A percentile compares a stretch with the other conserved stretches of the same genome.
Evolutionary conservation across 177 flowering plant species (phyloP).

Genomic region (Vitis hybrid): DNA sequence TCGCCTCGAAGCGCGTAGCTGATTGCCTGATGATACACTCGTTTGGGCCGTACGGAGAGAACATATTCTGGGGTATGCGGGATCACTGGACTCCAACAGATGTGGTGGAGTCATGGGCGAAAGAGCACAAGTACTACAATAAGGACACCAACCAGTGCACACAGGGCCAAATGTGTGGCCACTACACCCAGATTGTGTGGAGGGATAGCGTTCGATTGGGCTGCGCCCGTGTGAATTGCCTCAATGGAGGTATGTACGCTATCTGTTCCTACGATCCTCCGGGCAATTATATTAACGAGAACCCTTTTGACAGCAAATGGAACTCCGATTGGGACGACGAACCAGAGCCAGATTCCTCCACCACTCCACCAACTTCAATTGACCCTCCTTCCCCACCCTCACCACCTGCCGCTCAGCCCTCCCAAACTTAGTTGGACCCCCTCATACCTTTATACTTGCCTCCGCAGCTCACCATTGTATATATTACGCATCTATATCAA

Average conservation of each 20-base stretch:
- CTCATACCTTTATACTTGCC: no score
- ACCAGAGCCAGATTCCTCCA: no score
- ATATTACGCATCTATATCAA: no score
- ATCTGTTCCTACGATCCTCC: constrained; percentile 51
- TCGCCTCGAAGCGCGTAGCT: constrained; percentile 7
- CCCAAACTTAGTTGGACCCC: no score
- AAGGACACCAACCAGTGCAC: constrained; percentile 19
- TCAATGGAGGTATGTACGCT: constrained; percentile 16
- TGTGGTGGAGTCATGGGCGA: constrained; percentile 35
- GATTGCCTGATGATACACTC: constrained; percentile 43
- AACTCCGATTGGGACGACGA: neutral
- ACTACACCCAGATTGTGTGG: constrained; percentile 58
- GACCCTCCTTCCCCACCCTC: no score
- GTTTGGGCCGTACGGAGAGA: constrained; percentile 47
- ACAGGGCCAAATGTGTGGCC: constrained; percentile 40
- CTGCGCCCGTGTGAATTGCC: constrained; percentile 34
- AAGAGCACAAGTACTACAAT: constrained; percentile 28
- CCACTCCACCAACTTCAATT: neutral
- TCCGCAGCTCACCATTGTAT: no score
- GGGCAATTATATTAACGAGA: constrained; percentile 29
- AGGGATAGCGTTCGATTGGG: constrained; percentile 28
- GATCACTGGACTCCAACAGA: constrained; percentile 29
- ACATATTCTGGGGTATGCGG: constrained; percentile 41
- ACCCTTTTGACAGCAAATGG: constrained; percentile 23
- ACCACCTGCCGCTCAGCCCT: no score